Percentiles rank a stretch among this genome's conserved stretches.
phyloP scores from a whole-genome alignment of 2,329 filamentous ascomycete species.

The Magnaporthales sp. region DNA sequence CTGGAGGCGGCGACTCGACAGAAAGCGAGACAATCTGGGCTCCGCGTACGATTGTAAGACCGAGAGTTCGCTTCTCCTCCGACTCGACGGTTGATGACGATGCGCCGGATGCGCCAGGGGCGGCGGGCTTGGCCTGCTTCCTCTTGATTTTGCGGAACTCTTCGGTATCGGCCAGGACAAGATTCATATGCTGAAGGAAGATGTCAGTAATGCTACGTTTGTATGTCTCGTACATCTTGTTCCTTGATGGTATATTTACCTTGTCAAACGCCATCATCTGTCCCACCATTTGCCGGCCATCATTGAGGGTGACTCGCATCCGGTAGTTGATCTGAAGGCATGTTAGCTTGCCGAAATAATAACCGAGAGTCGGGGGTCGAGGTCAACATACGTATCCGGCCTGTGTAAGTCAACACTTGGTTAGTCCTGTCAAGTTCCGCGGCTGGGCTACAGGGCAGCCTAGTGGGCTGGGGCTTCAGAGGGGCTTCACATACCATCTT shows the following conservation, averaged over 20 bases:
- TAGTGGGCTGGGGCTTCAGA: slow-evolving; percentile 20
- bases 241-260: slow-evolving; percentile 36
- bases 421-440: slow-evolving; percentile 9
- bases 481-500: slow-evolving; percentile 80
- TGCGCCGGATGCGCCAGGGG: slow-evolving; percentile 46
- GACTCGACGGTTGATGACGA: slow-evolving; percentile 65
- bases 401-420: slow-evolving; percentile 43
- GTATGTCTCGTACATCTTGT: background rate
- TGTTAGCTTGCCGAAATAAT: slow-evolving; percentile 14
- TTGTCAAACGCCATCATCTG: slow-evolving; percentile 99
- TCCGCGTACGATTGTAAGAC: slow-evolving; percentile 87
- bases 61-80: slow-evolving; percentile 96
- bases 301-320: slow-evolving; percentile 93
- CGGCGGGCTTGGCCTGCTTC: slow-evolving; percentile 65
- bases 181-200: slow-evolving; percentile 80
- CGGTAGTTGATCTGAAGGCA: slow-evolving; percentile 86
- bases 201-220: background rate
- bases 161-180: slow-evolving; percentile 96
- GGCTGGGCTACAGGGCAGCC: background rate
- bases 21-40: slow-evolving; percentile 91
- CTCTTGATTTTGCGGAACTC: slow-evolving; percentile 90
- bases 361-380: background rate
- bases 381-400: slow-evolving; percentile 59
- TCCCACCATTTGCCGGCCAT: slow-evolving; percentile 92
- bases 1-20: slow-evolving; percentile 90